Conservation (phyloP, 306 rosid species). For the Glycine tomentella region DNA sequence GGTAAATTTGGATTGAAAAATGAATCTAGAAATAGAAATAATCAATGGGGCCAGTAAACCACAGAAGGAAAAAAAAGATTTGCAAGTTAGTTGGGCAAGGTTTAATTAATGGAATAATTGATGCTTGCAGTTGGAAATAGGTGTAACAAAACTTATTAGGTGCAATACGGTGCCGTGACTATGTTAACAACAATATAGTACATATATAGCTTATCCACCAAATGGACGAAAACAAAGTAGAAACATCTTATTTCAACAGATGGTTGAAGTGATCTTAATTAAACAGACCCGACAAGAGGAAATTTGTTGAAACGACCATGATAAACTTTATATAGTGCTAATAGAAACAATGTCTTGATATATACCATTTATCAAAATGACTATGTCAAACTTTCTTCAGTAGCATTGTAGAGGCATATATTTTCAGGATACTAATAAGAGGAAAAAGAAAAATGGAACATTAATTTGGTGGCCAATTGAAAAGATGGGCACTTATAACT, state of each 20-base stretch:
- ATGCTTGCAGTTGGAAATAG: constrained; percentile 42
- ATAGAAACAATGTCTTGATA: background rate
- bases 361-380: background rate
- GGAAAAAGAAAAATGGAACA: background rate
- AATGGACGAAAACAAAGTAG: background rate
- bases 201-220: background rate
- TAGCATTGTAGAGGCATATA: too few relatives aligned
- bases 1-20: constrained; percentile 12
- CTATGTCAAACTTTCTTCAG: too few relatives aligned
- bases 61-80: background rate
- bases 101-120: constrained; percentile 16
- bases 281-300: background rate
- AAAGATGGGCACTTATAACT: too few relatives aligned
- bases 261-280: constrained; percentile 34
- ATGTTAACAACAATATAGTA: background rate
- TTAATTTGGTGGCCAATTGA: background rate
- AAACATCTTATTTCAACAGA: background rate
- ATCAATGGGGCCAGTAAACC: constrained; percentile 1
- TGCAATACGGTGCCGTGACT: background rate
- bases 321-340: background rate
- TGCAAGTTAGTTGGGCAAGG: constrained; percentile 1
- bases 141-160: constrained; percentile 42
- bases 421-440: background rate
- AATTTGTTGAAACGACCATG: background rate
- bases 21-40: background rate